Percentiles rank a stretch among this genome's conserved stretches.
Conservation (phyloP, 129 eudicot genomes). For the Chrysanthemum makinoi region DNA sequence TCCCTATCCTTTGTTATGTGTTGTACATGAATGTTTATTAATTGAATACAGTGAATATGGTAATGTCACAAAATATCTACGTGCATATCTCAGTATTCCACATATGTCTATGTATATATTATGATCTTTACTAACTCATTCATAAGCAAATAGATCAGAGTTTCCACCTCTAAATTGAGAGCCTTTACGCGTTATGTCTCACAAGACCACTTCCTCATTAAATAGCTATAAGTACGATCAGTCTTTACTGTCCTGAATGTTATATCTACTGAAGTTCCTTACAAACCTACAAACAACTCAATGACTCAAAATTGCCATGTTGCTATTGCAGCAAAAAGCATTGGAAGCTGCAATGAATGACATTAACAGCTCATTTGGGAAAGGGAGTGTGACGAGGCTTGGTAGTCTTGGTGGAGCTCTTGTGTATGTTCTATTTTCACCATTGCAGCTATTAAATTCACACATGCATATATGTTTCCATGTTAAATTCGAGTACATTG, state of each 20-base stretch:
- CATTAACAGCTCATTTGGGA: slow-evolving; percentile 91
- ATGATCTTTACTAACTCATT: too few species aligned
- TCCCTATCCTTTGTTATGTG: too few species aligned
- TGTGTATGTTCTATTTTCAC: slow-evolving; percentile 59
- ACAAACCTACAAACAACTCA: slow-evolving; percentile 3
- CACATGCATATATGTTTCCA: not conserved
- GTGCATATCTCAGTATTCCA: too few species aligned
- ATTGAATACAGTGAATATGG: too few species aligned
- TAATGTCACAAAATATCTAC: too few species aligned
- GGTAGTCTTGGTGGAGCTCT: slow-evolving; percentile 99
- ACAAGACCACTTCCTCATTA: not conserved
- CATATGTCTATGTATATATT: too few species aligned
- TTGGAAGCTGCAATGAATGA: slow-evolving; percentile 97
- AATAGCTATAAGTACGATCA: not conserved
- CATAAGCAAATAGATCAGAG: too few species aligned
- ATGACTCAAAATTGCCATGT: slow-evolving; percentile 3
- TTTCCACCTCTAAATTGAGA: not conserved
- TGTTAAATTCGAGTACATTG: too few species aligned
- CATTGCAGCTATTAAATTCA: not conserved
- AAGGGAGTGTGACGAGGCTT: slow-evolving; percentile 97
- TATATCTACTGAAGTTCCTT: not conserved
- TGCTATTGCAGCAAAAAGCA: slow-evolving; percentile 80
- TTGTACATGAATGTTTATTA: too few species aligned
- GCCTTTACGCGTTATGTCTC: not conserved
- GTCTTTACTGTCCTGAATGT: not conserved